Percentiles rank a stretch among this genome's conserved stretches.
phyloP scores from a whole-genome alignment of 352 stramenopile genomes.

The Albugo candida region DNA sequence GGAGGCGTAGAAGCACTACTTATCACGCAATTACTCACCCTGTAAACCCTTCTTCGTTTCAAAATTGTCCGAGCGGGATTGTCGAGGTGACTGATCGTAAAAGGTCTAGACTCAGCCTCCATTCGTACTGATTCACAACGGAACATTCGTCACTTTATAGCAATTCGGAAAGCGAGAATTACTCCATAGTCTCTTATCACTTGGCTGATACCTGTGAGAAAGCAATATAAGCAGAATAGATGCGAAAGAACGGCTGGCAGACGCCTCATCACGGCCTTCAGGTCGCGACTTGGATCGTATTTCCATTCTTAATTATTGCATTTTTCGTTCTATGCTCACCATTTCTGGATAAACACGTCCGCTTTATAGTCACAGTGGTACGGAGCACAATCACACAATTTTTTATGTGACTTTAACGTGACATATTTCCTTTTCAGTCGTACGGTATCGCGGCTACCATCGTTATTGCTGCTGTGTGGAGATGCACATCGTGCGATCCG shows the following conservation, averaged over 20 bases:
- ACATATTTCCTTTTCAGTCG: slow-evolving; percentile 1
- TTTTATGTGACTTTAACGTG: no score
- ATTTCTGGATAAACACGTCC: slow-evolving; percentile 22
- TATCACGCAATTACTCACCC: no score
- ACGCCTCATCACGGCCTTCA: slow-evolving; percentile 67
- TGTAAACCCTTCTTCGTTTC: no score
- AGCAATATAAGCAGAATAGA: slow-evolving; percentile 2
- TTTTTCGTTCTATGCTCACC: slow-evolving; percentile 74
- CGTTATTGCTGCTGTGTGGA: slow-evolving; percentile 25
- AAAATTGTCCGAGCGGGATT: no score
- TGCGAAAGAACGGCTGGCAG: slow-evolving; percentile 65
- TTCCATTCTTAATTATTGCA: slow-evolving; percentile 52
- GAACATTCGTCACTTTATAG: no score
- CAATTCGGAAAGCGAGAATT: no score
- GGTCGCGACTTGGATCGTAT: slow-evolving; percentile 64
- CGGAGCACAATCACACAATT: not conserved
- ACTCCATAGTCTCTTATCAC: no score
- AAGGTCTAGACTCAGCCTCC: no score
- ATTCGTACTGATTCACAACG: no score
- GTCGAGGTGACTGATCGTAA: no score
- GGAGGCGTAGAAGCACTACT: no score
- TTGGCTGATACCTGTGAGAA: no score
- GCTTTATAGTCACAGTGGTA: slow-evolving; percentile 29
- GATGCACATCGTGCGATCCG: slow-evolving; percentile 56
- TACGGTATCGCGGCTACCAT: slow-evolving; percentile 32